These are phyloP conservation scores for Monilinia fructicola DNA, from an alignment of 2,329 filamentous ascomycete species.

Conservation along the genomic window DNA sequence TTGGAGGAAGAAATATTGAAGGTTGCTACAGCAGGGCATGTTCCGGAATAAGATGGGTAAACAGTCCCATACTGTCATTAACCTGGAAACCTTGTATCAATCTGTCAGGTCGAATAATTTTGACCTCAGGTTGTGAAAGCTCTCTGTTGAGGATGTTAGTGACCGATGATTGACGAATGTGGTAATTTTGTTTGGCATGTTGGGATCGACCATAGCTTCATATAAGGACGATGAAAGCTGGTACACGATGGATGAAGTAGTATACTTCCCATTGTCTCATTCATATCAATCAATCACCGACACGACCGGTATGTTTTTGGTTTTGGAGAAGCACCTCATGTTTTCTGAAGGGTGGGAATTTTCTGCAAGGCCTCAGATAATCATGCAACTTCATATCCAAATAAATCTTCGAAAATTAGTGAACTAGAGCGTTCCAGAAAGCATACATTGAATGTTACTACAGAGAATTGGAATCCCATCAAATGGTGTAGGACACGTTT, in stretches of 20 bases:
- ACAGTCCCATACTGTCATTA: background rate
- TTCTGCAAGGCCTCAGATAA: background rate
- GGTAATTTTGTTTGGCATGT: background rate
- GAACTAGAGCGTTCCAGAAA: too few species aligned
- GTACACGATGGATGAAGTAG: background rate
- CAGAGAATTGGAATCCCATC: background rate
- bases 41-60: background rate
- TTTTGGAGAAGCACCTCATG: background rate
- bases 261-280: background rate
- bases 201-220: background rate
- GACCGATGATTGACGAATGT: background rate
- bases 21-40: conserved; percentile 81
- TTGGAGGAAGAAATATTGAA: conserved; percentile 77
- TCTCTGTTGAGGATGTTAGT: too few species aligned
- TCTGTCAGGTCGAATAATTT: background rate
- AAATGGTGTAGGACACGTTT: background rate
- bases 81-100: background rate
- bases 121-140: background rate
- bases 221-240: background rate
- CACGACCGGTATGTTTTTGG: background rate
- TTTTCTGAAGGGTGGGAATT: too few species aligned
- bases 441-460: background rate
- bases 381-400: background rate
- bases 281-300: background rate
- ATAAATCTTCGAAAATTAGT: background rate